These are phyloP conservation scores for Backusella tuberculispora DNA, from an alignment of 192 early-diverging fungal species.

Conservation along the genomic window DNA sequence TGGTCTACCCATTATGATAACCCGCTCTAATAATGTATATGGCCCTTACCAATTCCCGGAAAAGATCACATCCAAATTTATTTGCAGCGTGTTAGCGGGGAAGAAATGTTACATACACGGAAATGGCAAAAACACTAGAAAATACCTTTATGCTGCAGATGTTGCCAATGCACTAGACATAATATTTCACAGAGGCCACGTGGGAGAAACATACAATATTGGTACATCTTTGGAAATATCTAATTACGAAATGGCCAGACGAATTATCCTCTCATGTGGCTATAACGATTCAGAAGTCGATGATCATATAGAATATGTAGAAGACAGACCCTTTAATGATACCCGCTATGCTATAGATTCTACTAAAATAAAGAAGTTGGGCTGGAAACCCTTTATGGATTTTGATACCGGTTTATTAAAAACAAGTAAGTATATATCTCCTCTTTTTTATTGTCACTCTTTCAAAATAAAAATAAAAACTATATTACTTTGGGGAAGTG, in stretches of 20 bases:
- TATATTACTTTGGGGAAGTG: neutral
- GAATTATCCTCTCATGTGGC: conserved; percentile 58
- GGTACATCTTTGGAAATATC: conserved; percentile 70
- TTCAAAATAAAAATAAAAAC: neutral
- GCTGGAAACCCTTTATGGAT: conserved; percentile 64
- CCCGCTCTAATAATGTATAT: conserved; percentile 81
- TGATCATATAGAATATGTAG: conserved; percentile 66
- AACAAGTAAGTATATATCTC: conserved; percentile 58
- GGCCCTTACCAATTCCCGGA: conserved; percentile 85
- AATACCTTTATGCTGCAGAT: conserved; percentile 77
- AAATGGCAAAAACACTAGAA: conserved; percentile 69
- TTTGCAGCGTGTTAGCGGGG: conserved; percentile 60
- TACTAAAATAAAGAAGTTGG: conserved; percentile 65
- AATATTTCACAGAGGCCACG: conserved; percentile 65
- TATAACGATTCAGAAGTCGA: conserved; percentile 39
- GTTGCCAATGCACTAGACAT: conserved; percentile 68
- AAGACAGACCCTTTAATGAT: conserved; percentile 82
- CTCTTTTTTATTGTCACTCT: neutral
- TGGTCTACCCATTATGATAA: conserved; percentile 77
- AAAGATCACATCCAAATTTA: conserved; percentile 86
- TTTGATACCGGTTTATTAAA: conserved; percentile 67
- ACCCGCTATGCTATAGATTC: conserved; percentile 75
- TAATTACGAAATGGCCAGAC: conserved; percentile 66
- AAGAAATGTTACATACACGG: conserved; percentile 74
- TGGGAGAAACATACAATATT: conserved; percentile 84